These are phyloP conservation scores for Diaporthe vaccinii DNA, from an alignment of 2,329 filamentous ascomycete genomes.

Conservation along the genomic window DNA sequence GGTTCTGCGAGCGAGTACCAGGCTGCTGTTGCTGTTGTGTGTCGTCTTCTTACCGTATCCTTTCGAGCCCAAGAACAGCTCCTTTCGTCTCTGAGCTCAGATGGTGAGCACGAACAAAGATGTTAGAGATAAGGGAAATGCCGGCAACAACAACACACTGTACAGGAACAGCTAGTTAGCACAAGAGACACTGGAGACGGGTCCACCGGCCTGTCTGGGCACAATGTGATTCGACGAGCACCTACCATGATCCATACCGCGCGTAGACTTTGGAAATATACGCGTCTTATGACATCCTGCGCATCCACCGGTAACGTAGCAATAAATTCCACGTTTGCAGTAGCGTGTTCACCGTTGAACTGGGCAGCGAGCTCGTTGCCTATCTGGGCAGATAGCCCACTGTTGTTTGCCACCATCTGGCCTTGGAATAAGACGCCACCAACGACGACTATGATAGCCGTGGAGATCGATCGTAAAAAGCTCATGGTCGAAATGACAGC, in stretches of 20 bases:
- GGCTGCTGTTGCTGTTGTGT: neutral
- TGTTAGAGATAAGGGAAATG: neutral
- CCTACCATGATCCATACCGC: slow-evolving; percentile 26
- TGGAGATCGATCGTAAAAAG: slow-evolving; percentile 78
- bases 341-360: slow-evolving; percentile 18
- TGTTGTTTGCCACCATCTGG: slow-evolving; percentile 71
- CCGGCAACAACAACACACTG: slow-evolving; percentile 3
- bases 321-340: slow-evolving; percentile 8
- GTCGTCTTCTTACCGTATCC: neutral
- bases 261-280: slow-evolving; percentile 1
- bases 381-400: slow-evolving; percentile 62
- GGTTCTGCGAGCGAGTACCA: neutral
- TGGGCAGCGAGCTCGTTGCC: slow-evolving; percentile 47
- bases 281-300: slow-evolving; percentile 7
- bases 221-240: neutral
- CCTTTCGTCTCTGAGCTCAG: neutral
- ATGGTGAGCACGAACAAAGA: slow-evolving; percentile 21
- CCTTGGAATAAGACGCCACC: slow-evolving; percentile 87
- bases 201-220: neutral
- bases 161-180: neutral
- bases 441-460: slow-evolving; percentile 76
- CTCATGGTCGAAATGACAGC: slow-evolving; percentile 76
- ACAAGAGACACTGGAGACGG: too few relatives aligned
- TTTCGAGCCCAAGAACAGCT: slow-evolving; percentile 5
- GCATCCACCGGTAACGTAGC: neutral